These are phyloP conservation scores for Pseudopithomyces chartarum DNA, from an alignment of 2,329 filamentous ascomycete species.

Conservation along the genomic window DNA sequence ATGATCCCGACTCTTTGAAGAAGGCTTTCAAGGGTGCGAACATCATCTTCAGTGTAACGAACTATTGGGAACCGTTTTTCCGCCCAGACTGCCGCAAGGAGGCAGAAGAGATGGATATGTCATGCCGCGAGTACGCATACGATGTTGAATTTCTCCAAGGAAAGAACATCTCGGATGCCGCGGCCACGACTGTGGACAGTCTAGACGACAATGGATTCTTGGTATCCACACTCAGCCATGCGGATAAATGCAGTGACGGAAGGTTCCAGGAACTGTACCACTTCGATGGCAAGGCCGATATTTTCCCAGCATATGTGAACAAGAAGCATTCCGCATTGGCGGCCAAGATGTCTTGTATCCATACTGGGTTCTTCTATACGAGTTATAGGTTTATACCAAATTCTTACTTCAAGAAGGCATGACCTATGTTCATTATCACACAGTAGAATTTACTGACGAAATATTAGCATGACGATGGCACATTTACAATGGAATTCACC, in stretches of 20 bases:
- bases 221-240: slow-evolving; percentile 23
- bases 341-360: slow-evolving; percentile 24
- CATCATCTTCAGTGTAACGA: slow-evolving; percentile 47
- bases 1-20: slow-evolving; percentile 38
- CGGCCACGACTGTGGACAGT: slow-evolving; percentile 20
- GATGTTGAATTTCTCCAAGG: slow-evolving; percentile 33
- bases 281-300: slow-evolving; percentile 34
- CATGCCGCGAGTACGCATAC: slow-evolving; percentile 26
- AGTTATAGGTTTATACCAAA: slow-evolving; percentile 23
- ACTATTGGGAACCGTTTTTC: slow-evolving; percentile 33
- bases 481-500: slow-evolving; percentile 23
- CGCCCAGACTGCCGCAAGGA: slow-evolving; percentile 17
- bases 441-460: neutral
- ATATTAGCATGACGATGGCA: slow-evolving; percentile 17
- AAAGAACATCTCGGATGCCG: slow-evolving; percentile 34
- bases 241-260: slow-evolving; percentile 29
- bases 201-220: slow-evolving; percentile 26
- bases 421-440: neutral
- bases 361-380: slow-evolving; percentile 27
- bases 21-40: slow-evolving; percentile 45
- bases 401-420: slow-evolving; percentile 23
- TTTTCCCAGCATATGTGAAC: slow-evolving; percentile 22
- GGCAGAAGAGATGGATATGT: slow-evolving; percentile 20
- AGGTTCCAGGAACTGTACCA: slow-evolving; percentile 28
- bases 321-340: slow-evolving; percentile 22